Conservation (phyloP, 768 basidiomycete species). For the Pleurotus platypus region DNA sequence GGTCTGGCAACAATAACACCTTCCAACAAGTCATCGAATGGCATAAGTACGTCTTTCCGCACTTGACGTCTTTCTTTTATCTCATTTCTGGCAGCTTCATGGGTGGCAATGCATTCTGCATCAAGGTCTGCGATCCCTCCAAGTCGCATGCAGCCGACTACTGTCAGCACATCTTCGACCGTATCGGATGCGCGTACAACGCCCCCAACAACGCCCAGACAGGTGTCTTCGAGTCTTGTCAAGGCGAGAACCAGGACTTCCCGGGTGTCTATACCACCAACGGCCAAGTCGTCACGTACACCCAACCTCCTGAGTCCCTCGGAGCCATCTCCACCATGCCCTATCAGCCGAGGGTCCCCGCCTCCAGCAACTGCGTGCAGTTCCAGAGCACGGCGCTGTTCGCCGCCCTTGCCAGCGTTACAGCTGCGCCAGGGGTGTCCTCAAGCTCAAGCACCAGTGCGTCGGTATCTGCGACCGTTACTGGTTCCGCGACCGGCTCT, state of each 20-base stretch:
- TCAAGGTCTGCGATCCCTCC: constrained; percentile 57
- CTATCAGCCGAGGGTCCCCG: constrained; percentile 11
- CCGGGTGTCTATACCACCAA: constrained; percentile 28
- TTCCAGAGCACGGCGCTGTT: constrained; percentile 10
- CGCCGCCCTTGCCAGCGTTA: constrained; percentile 3
- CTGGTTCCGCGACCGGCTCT: not conserved
- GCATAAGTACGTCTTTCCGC: constrained; percentile 40
- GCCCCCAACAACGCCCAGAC: constrained; percentile 51
- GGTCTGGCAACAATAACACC: not conserved
- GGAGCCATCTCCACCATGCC: constrained; percentile 8
- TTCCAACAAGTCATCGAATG: constrained; percentile 52
- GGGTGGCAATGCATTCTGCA: constrained; percentile 47
- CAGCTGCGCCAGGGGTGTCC: not conserved
- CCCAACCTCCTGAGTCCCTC: constrained; percentile 12
- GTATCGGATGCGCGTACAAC: constrained; percentile 59
- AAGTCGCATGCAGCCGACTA: constrained; percentile 35
- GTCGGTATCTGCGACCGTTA: not conserved
- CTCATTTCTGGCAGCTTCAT: constrained; percentile 41
- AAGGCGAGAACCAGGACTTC: constrained; percentile 45
- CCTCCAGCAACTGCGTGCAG: constrained; percentile 11
- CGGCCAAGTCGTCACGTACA: constrained; percentile 19
- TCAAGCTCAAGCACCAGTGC: not conserved
- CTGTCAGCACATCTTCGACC: constrained; percentile 64
- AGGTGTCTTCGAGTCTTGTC: constrained; percentile 49
- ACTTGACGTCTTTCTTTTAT: not conserved